Evolutionary conservation across 2,329 filamentous ascomycete genomes (phyloP).

Genomic region (Trichophyton verrucosum): DNA sequence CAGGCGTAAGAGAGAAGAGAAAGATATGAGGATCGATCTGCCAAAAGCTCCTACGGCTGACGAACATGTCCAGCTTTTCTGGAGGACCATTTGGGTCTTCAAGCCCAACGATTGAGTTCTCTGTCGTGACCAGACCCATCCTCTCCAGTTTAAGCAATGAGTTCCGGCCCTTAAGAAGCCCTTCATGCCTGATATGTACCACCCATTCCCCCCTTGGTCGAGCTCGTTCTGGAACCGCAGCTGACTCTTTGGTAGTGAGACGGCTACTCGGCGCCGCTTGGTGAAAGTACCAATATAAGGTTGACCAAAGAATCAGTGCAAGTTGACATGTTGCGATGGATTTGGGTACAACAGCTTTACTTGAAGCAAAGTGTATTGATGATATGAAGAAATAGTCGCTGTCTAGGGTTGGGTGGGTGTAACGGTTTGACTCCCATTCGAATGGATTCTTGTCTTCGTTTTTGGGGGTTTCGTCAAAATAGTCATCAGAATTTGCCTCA

Average conservation of each 20-base stretch:
- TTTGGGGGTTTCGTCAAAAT: not conserved
- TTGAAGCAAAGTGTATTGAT: constrained; percentile 74
- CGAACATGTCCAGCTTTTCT: constrained; percentile 66
- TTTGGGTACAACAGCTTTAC: constrained; percentile 64
- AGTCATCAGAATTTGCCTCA: constrained; percentile 1
- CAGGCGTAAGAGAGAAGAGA: constrained; percentile 67
- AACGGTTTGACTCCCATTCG: constrained; percentile 45
- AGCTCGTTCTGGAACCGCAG: constrained; percentile 53
- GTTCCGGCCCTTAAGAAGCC: constrained; percentile 73
- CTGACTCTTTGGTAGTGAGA: constrained; percentile 51
- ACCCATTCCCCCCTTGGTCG: constrained; percentile 76
- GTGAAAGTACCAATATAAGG: constrained; percentile 96
- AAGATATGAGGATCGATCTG: constrained; percentile 79
- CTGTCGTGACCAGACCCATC: constrained; percentile 71
- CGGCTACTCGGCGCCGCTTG: constrained; percentile 59
- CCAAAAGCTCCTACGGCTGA: constrained; percentile 74
- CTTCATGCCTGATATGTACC: constrained; percentile 71
- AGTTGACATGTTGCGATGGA: constrained; percentile 76
- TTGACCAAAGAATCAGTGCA: constrained; percentile 93
- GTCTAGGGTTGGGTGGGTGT: constrained; percentile 59
- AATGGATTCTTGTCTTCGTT: constrained; percentile 9
- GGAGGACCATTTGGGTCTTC: constrained; percentile 45
- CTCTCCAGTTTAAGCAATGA: constrained; percentile 81
- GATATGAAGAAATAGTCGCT: constrained; percentile 83
- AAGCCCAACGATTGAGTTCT: constrained; percentile 62